A percentile compares a stretch with the other conserved stretches of the same genome.
Conservation (phyloP, 164 flowering plant genomes). For the Berberis thunbergii region DNA sequence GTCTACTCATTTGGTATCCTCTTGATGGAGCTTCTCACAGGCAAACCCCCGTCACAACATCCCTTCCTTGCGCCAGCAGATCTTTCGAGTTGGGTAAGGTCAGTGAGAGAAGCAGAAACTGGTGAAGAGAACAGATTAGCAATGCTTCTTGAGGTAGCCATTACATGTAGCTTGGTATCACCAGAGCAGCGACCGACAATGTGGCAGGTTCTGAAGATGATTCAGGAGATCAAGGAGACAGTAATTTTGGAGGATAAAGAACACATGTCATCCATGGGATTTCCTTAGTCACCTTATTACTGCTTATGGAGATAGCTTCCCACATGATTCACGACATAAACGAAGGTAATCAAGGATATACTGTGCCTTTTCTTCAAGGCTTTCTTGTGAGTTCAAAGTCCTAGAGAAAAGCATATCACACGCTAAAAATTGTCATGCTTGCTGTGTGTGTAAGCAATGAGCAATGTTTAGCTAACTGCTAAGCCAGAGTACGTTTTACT, state of each 20-base stretch:
- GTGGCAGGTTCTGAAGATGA: slow-evolving; percentile 97
- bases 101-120: slow-evolving; percentile 43
- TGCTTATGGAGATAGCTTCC: not conserved
- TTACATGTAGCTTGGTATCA: slow-evolving; percentile 43
- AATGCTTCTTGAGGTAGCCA: slow-evolving; percentile 76
- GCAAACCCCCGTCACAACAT: slow-evolving; percentile 50
- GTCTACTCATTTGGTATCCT: slow-evolving; percentile 76
- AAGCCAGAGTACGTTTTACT: too few relatives aligned
- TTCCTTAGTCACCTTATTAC: not conserved
- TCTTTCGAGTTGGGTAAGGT: slow-evolving; percentile 51
- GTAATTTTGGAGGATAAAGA: slow-evolving; percentile 30
- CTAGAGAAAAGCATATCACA: too few relatives aligned
- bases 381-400: too few relatives aligned
- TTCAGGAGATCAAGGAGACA: slow-evolving; percentile 81
- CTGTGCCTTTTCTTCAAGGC: too few relatives aligned
- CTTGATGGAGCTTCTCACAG: slow-evolving; percentile 71
- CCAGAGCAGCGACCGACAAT: slow-evolving; percentile 91
- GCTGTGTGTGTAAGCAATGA: too few relatives aligned
- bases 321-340: not conserved
- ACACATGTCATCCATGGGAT: not conserved
- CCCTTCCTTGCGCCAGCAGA: slow-evolving; percentile 36
- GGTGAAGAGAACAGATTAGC: slow-evolving; percentile 47
- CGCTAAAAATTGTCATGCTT: too few relatives aligned
- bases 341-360: too few relatives aligned
- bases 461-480: too few relatives aligned